These are phyloP conservation scores for Prunus armeniaca DNA, from an alignment of 306 rosid genomes.

Conservation along the genomic window DNA sequence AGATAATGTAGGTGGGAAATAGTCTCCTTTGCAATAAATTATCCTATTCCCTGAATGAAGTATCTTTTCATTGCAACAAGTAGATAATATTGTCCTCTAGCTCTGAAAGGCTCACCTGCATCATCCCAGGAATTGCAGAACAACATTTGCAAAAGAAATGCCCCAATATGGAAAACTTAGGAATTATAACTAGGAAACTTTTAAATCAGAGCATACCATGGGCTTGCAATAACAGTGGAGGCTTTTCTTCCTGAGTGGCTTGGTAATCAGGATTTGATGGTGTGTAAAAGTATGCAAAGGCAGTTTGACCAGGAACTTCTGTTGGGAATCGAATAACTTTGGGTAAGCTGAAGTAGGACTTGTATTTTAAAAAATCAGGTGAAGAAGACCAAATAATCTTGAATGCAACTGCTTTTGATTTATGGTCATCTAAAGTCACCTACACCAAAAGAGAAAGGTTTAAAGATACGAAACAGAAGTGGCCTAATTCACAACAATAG, in stretches of 20 bases:
- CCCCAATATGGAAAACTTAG: neutral
- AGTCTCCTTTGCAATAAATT: neutral
- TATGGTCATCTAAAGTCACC: constrained; percentile 65
- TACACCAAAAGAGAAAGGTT: constrained; percentile 20
- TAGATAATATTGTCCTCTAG: neutral
- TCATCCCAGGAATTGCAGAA: neutral
- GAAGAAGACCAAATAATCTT: constrained; percentile 77
- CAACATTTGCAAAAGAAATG: neutral
- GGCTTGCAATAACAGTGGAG: constrained; percentile 76
- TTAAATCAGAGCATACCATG: constrained; percentile 59
- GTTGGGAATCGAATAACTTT: constrained; percentile 89
- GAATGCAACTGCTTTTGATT: constrained; percentile 54
- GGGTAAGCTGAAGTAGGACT: constrained; percentile 69
- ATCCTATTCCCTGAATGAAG: neutral
- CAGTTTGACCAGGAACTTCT: constrained; percentile 82
- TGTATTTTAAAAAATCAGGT: constrained; percentile 64
- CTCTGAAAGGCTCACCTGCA: neutral
- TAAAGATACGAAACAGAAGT: neutral
- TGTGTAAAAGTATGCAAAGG: constrained; percentile 88
- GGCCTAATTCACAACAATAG: neutral
- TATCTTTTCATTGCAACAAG: no score
- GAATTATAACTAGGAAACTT: neutral
- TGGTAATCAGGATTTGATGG: constrained; percentile 65
- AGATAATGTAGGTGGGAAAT: neutral
- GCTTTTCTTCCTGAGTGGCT: constrained; percentile 70